Evolutionary conservation across 2,329 filamentous ascomycete species (phyloP).

Genomic region (Fusarium anthophilum): DNA sequence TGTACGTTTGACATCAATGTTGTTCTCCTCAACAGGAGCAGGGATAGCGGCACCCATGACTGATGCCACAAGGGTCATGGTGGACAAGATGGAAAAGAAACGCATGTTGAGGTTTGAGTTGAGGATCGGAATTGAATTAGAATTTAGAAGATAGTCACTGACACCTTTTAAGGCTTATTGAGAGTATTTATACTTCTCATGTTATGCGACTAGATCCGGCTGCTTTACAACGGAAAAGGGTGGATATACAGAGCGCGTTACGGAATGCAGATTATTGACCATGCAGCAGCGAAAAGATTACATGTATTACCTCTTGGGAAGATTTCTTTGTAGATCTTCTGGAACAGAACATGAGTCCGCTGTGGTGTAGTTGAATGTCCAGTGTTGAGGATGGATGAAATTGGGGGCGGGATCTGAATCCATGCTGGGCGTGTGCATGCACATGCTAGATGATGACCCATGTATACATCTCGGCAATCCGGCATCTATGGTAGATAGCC

Average conservation of each 20-base stretch:
- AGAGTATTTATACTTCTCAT: not conserved
- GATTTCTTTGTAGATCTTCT: not conserved
- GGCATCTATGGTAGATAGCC: not conserved
- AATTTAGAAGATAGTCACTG: too few species aligned
- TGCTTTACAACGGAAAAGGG: not conserved
- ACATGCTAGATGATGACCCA: not conserved
- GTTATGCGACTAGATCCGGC: not conserved
- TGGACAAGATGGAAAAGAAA: not conserved
- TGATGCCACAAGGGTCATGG: not conserved
- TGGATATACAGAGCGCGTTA: too few species aligned
- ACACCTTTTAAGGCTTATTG: accelerated
- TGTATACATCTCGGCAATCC: not conserved
- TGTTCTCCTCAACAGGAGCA: not conserved
- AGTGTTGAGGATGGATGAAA: too few species aligned
- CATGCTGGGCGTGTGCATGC: not conserved
- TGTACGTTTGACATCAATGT: not conserved
- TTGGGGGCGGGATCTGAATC: not conserved
- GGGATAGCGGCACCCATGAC: not conserved
- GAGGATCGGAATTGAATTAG: accelerated
- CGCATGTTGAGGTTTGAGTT: not conserved
- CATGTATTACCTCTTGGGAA: too few species aligned
- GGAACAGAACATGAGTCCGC: not conserved
- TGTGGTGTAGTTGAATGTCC: not conserved
- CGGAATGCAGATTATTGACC: not conserved
- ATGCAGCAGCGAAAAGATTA: accelerated